phyloP scores from a whole-genome alignment of 257 asterid species.

The Primulina huaijiensis region DNA sequence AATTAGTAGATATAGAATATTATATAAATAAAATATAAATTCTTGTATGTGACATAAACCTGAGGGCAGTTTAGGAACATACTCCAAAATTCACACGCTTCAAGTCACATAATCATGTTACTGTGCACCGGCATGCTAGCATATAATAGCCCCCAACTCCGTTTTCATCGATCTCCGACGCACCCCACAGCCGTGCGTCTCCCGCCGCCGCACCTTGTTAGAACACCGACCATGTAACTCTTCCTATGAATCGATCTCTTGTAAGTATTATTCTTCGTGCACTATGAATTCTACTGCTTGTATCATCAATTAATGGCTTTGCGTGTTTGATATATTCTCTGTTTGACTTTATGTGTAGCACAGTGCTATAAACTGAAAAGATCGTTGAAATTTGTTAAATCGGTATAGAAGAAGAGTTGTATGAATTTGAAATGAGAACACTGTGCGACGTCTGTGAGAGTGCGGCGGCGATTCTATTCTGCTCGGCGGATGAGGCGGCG shows the following conservation, averaged over 20 bases:
- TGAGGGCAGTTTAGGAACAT: not conserved
- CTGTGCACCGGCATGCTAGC: not conserved
- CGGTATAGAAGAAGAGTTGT: constrained; percentile 1
- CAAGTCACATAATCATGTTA: not conserved
- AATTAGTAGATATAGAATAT: too few species aligned
- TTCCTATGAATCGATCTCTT: constrained; percentile 3
- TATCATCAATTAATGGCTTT: not conserved
- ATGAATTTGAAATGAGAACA: constrained; percentile 59
- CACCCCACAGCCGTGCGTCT: constrained; percentile 2
- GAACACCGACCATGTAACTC: constrained; percentile 13
- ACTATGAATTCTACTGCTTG: not conserved
- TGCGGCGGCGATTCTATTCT: constrained; percentile 84
- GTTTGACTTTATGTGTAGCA: not conserved
- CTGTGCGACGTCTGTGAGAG: constrained; percentile 92
- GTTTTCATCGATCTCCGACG: not conserved
- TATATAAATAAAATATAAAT: too few species aligned
- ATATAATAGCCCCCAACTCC: not conserved
- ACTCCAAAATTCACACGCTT: not conserved
- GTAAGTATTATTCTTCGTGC: not conserved
- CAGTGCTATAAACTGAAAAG: constrained; percentile 18
- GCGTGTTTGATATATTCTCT: not conserved
- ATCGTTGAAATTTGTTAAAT: not conserved
- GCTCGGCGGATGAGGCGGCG: constrained; percentile 66
- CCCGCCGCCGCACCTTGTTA: constrained; percentile 2
- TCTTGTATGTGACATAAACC: too few species aligned